Base-by-base conservation (phyloP, 208 protist species). In the Sergeia podlipaevii region DNA sequence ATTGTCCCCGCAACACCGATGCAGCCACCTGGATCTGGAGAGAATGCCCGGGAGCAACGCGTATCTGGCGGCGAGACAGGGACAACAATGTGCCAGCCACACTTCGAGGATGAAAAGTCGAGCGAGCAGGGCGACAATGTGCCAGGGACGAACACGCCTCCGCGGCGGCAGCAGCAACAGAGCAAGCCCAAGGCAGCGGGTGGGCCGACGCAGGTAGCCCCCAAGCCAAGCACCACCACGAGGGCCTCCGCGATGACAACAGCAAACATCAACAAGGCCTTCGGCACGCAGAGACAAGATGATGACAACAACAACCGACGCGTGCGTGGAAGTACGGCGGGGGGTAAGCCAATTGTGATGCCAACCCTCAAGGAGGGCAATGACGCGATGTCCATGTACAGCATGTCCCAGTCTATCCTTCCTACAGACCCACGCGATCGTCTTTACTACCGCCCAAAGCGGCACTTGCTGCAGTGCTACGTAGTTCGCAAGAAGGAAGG, bases 401-500 rank as follows among this genome's bases (percentile, higher is more conserved):
- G 70, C 64, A 47, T 62, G 49, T 71, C 70, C 20, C 70, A 68
- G 42, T 77, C 70, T 5, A 68, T 72, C 26, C 50, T 77, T 11
- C 70, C 70, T 6, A 28, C 65, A 33, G 70, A 77, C 56, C 64
- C 70, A 21, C 63, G 70, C 23, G 70, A 77, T 45, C 70, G 70
- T 10, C 60, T 77, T 21, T 77, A 77, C 59, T 72, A 77, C 47
- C 70, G 70, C 37, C 70, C 70, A 0, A 50, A 54, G 7, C 70
- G 64, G 5, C 70, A 72, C 59, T 51, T 77, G 27, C 52, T 77
- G 8, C 70, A 77, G 60, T 77, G 70, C 54, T 77, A 77, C 55
- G 38, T 77, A 23, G 41, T 69, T 29, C 63, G 70, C 13, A 55
- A 57, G 13, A 65, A 60, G 32, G 39, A 56, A 33, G 51, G 43